These are phyloP conservation scores for Epithemia pelagica DNA, from an alignment of 108 stramenopile species.

Conservation along the genomic window DNA sequence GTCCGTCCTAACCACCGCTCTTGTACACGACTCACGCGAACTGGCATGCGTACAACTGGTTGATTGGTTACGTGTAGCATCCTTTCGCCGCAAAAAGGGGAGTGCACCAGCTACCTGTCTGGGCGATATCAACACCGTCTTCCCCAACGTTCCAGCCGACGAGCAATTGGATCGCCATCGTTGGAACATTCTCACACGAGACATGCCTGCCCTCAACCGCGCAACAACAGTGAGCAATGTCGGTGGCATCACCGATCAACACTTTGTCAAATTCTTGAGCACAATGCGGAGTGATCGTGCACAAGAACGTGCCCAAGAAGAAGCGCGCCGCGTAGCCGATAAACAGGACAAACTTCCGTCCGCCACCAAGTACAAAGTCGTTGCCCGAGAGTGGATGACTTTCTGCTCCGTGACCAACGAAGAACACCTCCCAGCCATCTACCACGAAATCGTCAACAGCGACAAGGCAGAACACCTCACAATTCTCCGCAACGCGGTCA, in stretches of 20 bases:
- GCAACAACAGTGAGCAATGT: neutral
- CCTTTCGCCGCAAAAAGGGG: neutral
- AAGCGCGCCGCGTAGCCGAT: neutral
- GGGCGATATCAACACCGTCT: neutral
- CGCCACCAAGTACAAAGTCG: neutral
- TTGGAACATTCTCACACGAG: neutral
- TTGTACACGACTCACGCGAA: neutral
- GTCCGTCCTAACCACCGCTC: neutral
- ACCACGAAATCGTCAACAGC: neutral
- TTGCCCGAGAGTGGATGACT: neutral
- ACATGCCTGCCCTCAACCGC: neutral
- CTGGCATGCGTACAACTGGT: neutral
- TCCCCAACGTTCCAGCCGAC: neutral
- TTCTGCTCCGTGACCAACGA: neutral
- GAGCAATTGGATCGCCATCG: neutral
- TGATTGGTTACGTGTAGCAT: neutral
- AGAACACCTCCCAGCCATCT: neutral
- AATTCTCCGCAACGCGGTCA: neutral
- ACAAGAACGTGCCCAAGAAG: neutral
- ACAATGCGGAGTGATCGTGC: neutral
- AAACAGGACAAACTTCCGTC: neutral
- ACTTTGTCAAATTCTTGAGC: neutral
- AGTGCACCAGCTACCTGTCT: neutral
- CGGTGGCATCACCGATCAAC: neutral
- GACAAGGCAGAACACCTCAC: neutral